Conservation (phyloP, 2,329 filamentous ascomycete genomes). For the Cyphellophora attinorum region DNA sequence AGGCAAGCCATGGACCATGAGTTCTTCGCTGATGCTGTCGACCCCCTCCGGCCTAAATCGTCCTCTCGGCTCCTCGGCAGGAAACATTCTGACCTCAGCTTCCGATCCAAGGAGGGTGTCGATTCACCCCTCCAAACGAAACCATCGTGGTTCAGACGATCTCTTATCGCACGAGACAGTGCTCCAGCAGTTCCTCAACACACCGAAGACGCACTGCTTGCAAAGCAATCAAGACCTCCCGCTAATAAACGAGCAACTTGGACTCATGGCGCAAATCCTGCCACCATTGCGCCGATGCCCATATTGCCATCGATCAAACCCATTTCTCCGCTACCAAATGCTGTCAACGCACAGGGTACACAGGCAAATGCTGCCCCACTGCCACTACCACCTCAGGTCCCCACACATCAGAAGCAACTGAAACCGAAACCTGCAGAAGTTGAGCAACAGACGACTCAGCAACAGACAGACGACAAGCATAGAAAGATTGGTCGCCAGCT, state of each 20-base stretch:
- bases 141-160: constrained; percentile 94
- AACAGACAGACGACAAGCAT: constrained; percentile 51
- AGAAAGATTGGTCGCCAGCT: constrained; percentile 95
- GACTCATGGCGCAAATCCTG: constrained; percentile 62
- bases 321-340: constrained; percentile 91
- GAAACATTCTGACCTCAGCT: constrained; percentile 76
- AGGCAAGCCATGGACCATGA: constrained; percentile 91
- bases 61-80: constrained; percentile 76
- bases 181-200: constrained; percentile 47
- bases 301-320: constrained; percentile 91
- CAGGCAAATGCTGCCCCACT: constrained; percentile 36
- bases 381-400: constrained; percentile 24
- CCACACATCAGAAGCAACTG: constrained; percentile 18
- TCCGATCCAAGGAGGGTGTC: constrained; percentile 55
- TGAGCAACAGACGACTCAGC: too few relatives aligned
- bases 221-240: constrained; percentile 46
- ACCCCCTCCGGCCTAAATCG: constrained; percentile 86
- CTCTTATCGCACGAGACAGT: constrained; percentile 71
- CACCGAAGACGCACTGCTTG: constrained; percentile 31
- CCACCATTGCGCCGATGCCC: constrained; percentile 79
- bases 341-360: constrained; percentile 75
- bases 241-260: constrained; percentile 82
- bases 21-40: constrained; percentile 85
- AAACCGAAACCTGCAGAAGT: constrained; percentile 4
- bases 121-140: constrained; percentile 61